These are phyloP conservation scores for Cladophialophora carrionii DNA, from an alignment of 2,329 filamentous ascomycete genomes.

Conservation along the genomic window DNA sequence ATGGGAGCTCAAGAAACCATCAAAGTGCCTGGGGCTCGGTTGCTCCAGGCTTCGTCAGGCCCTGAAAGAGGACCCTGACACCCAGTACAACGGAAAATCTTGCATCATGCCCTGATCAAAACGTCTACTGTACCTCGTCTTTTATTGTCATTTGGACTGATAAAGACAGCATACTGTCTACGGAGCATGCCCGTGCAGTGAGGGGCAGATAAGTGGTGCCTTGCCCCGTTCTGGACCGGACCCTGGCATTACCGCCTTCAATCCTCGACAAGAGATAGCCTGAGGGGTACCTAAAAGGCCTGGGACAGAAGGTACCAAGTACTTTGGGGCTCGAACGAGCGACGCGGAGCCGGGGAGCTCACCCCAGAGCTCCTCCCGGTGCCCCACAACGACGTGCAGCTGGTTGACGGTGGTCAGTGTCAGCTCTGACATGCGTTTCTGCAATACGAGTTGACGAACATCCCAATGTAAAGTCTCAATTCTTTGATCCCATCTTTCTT, in stretches of 20 bases:
- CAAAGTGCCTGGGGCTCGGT: constrained; percentile 1
- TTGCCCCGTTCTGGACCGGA: constrained; percentile 23
- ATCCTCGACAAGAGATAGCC: not conserved
- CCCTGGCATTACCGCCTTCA: constrained; percentile 12
- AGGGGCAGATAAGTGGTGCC: constrained; percentile 11
- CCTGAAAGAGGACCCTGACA: not conserved
- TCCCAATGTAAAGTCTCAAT: not conserved
- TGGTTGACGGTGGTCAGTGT: not conserved
- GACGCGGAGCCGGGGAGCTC: constrained; percentile 11
- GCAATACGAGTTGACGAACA: not conserved
- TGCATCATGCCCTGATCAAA: not conserved
- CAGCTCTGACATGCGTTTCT: constrained; percentile 6
- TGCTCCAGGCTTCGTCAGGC: not conserved
- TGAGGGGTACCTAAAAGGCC: constrained; percentile 2
- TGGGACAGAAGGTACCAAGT: not conserved
- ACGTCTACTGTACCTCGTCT: not conserved
- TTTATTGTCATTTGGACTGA: not conserved
- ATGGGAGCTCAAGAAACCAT: not conserved
- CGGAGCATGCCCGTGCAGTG: not conserved
- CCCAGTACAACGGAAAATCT: not conserved
- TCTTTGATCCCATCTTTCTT: not conserved
- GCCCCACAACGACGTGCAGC: constrained; percentile 18
- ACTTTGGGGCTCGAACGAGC: not conserved
- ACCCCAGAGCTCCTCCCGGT: constrained; percentile 9
- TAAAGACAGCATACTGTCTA: not conserved